Conservation (phyloP, 2,329 filamentous ascomycete genomes). For the Stemphylium lycopersici region DNA sequence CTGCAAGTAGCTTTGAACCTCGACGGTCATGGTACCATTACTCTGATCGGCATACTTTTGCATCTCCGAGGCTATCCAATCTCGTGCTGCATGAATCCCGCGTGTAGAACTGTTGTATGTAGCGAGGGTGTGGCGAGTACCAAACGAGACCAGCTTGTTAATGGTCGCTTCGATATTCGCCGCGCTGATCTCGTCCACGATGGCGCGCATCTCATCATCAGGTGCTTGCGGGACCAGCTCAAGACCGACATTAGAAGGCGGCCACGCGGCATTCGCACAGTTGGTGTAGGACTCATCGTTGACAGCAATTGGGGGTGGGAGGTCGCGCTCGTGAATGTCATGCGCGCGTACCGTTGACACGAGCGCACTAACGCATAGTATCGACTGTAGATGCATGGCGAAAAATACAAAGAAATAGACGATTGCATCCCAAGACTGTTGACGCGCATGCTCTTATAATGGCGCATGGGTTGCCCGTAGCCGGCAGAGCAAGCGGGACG, state of each 20-base stretch:
- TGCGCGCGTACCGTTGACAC: slow-evolving; percentile 31
- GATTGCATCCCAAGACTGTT: not conserved
- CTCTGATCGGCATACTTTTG: slow-evolving; percentile 54
- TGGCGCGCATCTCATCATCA: slow-evolving; percentile 47
- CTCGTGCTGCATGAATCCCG: slow-evolving; percentile 63
- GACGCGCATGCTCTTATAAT: slow-evolving; percentile 17
- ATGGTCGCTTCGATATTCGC: slow-evolving; percentile 59
- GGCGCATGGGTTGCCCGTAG: not conserved
- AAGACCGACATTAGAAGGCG: slow-evolving; percentile 47
- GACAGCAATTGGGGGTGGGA: slow-evolving; percentile 37
- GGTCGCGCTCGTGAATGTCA: slow-evolving; percentile 33
- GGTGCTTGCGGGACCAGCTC: slow-evolving; percentile 51
- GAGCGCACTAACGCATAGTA: slow-evolving; percentile 19
- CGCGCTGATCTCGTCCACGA: slow-evolving; percentile 51
- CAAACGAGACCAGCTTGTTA: slow-evolving; percentile 61
- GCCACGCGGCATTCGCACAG: slow-evolving; percentile 51
- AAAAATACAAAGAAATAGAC: not conserved
- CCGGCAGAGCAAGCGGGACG: not conserved
- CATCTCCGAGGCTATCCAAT: slow-evolving; percentile 63
- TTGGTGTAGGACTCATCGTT: slow-evolving; percentile 42
- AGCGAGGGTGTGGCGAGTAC: slow-evolving; percentile 63
- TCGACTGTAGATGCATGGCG: slow-evolving; percentile 28
- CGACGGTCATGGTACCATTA: slow-evolving; percentile 59
- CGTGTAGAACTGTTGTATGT: slow-evolving; percentile 57
- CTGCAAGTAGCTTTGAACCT: slow-evolving; percentile 60